phyloP scores from a whole-genome alignment of 352 stramenopile species.

The Albugo laibachii region DNA sequence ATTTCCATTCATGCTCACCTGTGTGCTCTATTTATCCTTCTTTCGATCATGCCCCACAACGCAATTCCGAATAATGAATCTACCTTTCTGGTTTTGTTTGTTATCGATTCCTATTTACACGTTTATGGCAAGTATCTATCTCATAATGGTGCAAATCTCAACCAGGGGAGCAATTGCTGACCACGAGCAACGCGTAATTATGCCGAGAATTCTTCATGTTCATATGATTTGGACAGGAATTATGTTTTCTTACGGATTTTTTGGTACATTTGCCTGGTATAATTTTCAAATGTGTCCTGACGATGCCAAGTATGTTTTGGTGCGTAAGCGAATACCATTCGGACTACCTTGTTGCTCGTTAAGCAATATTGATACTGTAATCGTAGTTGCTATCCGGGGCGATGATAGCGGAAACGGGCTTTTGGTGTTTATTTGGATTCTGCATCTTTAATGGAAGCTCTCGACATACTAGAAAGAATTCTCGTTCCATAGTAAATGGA shows the following conservation, averaged over 20 bases:
- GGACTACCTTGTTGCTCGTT: too few species aligned
- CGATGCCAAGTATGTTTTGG: conserved; percentile 57
- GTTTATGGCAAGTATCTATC: conserved; percentile 10
- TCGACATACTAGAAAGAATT: too few species aligned
- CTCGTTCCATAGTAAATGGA: too few species aligned
- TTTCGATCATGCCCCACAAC: conserved; percentile 23
- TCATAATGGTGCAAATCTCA: conserved; percentile 76
- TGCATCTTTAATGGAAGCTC: too few species aligned
- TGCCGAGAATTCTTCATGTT: conserved; percentile 59
- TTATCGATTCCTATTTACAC: not conserved
- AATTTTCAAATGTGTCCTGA: conserved; percentile 40
- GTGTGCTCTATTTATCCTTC: conserved; percentile 35
- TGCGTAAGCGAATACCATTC: conserved; percentile 9
- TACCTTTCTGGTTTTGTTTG: conserved; percentile 25
- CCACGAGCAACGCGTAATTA: conserved; percentile 67
- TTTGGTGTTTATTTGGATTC: conserved; percentile 4
- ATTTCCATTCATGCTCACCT: conserved; percentile 39
- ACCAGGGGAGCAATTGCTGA: conserved; percentile 68
- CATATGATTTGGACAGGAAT: conserved; percentile 51
- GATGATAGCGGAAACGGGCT: conserved; percentile 46
- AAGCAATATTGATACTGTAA: too few species aligned
- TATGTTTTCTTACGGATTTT: conserved; percentile 34
- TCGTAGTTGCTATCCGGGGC: conserved; percentile 4
- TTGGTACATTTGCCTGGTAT: conserved; percentile 48
- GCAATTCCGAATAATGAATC: conserved; percentile 38